A percentile compares a stretch with the other conserved stretches of the same genome.
phyloP scores from a whole-genome alignment of 768 basidiomycete species.

The Wakefieldia striispora region DNA sequence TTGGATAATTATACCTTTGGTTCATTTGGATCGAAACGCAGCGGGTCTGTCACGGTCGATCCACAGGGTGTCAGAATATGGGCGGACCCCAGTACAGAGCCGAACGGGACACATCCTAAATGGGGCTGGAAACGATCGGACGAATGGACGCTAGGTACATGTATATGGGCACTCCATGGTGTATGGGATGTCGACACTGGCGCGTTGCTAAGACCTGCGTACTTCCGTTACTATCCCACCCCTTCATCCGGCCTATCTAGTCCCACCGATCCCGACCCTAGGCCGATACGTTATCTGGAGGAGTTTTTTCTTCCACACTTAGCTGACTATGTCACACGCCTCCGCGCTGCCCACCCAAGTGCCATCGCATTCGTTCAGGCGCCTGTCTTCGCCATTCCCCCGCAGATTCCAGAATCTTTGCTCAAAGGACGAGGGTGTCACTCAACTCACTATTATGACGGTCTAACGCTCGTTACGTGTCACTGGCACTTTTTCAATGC shows the following conservation, averaged over 20 bases:
- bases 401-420: constrained; percentile 52
- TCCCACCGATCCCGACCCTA: constrained; percentile 7
- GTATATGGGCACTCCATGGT: constrained; percentile 85
- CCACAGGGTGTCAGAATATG: constrained; percentile 80
- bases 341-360: constrained; percentile 70
- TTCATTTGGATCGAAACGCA: constrained; percentile 68
- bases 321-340: constrained; percentile 49
- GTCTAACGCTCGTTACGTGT: constrained; percentile 86
- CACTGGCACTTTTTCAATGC: constrained; percentile 97
- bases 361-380: constrained; percentile 91
- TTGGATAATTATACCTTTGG: constrained; percentile 85
- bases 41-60: constrained; percentile 78
- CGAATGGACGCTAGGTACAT: constrained; percentile 74
- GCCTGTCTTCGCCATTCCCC: constrained; percentile 84
- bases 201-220: constrained; percentile 64
- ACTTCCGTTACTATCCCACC: constrained; percentile 59
- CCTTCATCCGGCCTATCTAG: background rate
- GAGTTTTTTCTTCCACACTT: constrained; percentile 84
- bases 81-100: constrained; percentile 55
- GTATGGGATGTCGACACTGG: constrained; percentile 83
- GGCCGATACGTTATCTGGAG: constrained; percentile 61
- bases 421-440: constrained; percentile 68
- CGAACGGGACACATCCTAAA: constrained; percentile 53
- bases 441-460: constrained; percentile 92
- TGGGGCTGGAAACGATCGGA: constrained; percentile 85